Evolutionary conservation across 164 flowering plant genomes (phyloP).

Genomic region (Piper longum): DNA sequence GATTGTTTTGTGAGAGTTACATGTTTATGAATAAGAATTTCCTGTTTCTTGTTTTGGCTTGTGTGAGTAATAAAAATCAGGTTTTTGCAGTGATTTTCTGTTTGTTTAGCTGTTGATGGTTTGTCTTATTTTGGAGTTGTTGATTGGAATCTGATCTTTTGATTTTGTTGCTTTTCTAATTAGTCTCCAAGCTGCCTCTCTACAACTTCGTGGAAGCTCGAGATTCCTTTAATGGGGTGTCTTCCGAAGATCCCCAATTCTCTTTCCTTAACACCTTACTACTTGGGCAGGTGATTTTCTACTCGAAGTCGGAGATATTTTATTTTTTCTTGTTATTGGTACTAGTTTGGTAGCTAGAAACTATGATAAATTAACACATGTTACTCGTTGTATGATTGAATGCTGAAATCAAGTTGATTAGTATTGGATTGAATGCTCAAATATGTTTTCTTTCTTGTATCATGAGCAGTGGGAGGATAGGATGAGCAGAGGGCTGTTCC

Average conservation of each 20-base stretch:
- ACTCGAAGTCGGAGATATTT: neutral
- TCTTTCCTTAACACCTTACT: conserved; percentile 26
- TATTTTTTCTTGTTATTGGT: no score
- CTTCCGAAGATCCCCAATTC: conserved; percentile 5
- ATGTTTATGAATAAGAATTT: no score
- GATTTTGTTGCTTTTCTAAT: neutral
- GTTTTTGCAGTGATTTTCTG: no score
- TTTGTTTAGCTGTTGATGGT: no score
- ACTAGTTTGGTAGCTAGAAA: no score
- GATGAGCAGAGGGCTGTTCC: conserved; percentile 51
- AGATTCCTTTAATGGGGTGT: conserved; percentile 4
- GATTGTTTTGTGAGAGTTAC: no score
- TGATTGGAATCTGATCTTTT: neutral
- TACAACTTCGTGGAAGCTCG: conserved; percentile 24
- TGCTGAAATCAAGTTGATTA: no score
- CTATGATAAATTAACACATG: no score
- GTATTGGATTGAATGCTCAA: no score
- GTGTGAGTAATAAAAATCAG: no score
- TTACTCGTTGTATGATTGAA: no score
- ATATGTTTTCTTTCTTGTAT: neutral
- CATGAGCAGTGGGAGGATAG: conserved; percentile 63
- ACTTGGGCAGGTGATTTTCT: conserved; percentile 16
- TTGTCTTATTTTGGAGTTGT: neutral
- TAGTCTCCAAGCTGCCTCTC: conserved; percentile 37
- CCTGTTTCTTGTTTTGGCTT: no score